A percentile compares a stretch with the other conserved stretches of the same genome.
These are phyloP conservation scores for Effrenium voratum DNA, from an alignment of 73 alveolate species.

Conservation along the genomic window DNA sequence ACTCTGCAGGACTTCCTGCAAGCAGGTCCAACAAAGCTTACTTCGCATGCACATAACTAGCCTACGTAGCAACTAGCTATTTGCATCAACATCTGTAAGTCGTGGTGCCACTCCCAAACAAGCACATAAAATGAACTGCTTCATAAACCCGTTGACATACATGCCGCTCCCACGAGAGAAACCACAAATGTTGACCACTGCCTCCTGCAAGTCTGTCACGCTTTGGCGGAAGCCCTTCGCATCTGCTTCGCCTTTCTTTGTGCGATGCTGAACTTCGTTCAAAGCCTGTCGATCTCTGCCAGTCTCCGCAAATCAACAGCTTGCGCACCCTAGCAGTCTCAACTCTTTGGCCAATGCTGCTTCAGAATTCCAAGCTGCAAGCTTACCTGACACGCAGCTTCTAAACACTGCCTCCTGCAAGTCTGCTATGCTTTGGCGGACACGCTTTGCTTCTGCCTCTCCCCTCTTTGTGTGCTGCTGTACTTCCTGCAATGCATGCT, in stretches of 20 bases:
- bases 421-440: no score
- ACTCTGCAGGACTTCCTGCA: neutral
- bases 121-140: neutral
- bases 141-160: neutral
- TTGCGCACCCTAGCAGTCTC: neutral
- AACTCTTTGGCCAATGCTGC: no score
- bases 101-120: neutral
- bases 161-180: neutral
- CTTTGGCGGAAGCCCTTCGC: neutral
- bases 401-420: no score
- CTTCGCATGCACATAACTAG: no score
- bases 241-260: neutral
- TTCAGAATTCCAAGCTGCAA: no score
- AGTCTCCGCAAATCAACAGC: no score
- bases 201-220: neutral
- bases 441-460: no score
- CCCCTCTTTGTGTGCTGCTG: no score
- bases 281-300: neutral
- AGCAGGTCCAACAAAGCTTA: neutral
- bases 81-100: no score
- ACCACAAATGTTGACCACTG: neutral
- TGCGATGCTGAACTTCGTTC: neutral
- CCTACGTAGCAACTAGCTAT: neutral
- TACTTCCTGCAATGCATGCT: no score
- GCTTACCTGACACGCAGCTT: neutral